Evolutionary conservation across 2,329 filamentous ascomycete species (phyloP).

Genomic region (Magnaporthiopsis poae): DNA sequence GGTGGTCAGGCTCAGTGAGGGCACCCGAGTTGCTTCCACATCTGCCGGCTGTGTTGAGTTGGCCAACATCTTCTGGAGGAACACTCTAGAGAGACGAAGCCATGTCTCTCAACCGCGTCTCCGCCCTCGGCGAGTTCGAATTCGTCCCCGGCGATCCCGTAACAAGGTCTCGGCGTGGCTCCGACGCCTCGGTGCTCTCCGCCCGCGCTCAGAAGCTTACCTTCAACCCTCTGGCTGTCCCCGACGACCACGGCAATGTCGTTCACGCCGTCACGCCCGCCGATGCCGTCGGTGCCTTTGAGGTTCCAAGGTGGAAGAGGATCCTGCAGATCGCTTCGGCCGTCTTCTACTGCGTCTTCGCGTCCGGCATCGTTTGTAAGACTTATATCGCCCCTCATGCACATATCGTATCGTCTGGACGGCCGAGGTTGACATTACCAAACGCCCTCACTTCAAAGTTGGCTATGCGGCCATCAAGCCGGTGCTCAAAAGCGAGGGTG

Average conservation of each 20-base stretch:
- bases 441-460: slow-evolving; percentile 32
- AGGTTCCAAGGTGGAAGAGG: slow-evolving; percentile 45
- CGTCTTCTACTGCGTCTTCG: slow-evolving; percentile 39
- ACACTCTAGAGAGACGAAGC: not conserved
- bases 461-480: slow-evolving; percentile 80
- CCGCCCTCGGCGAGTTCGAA: slow-evolving; percentile 41
- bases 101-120: slow-evolving; percentile 45
- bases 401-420: not conserved
- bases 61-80: too few relatives aligned
- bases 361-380: slow-evolving; percentile 56
- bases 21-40: too few relatives aligned
- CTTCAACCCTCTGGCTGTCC: slow-evolving; percentile 46
- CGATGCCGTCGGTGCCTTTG: slow-evolving; percentile 41
- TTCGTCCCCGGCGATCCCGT: slow-evolving; percentile 26
- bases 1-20: too few relatives aligned
- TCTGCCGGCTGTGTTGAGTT: too few relatives aligned
- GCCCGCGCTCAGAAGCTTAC: slow-evolving; percentile 38
- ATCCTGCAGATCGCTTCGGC: slow-evolving; percentile 30
- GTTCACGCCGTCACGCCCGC: not conserved
- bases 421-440: not conserved
- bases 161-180: slow-evolving; percentile 29
- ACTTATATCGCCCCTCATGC: not conserved
- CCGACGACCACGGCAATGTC: slow-evolving; percentile 38
- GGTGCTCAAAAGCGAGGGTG: slow-evolving; percentile 61
- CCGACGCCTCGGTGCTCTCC: slow-evolving; percentile 35